These are phyloP conservation scores for Funneliformis mosseae DNA, from an alignment of 192 early-diverging fungal genomes.

Conservation along the genomic window DNA sequence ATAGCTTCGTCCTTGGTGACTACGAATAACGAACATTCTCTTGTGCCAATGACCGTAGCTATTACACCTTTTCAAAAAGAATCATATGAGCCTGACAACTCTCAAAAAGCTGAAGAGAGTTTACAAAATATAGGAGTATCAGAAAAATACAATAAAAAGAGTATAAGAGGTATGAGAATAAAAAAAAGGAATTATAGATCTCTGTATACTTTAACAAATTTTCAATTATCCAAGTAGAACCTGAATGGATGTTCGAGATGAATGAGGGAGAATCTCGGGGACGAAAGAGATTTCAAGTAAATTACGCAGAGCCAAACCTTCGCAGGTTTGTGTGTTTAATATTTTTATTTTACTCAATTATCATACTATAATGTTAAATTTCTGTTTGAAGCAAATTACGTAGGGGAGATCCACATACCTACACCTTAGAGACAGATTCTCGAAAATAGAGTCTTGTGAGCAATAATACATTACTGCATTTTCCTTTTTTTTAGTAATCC, in stretches of 20 bases:
- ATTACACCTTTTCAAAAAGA: neutral
- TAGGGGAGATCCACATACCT: neutral
- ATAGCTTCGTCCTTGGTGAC: no score
- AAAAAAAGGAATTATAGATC: no score
- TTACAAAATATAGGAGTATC: neutral
- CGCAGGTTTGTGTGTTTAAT: neutral
- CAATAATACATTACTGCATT: no score
- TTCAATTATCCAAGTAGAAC: neutral
- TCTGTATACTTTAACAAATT: no score
- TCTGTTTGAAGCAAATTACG: neutral
- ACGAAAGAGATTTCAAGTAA: neutral
- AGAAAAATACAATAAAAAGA: neutral
- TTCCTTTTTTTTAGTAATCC: no score
- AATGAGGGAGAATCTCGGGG: neutral
- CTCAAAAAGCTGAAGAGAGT: neutral
- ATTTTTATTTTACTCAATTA: neutral
- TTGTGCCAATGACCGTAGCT: no score
- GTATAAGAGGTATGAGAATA: neutral
- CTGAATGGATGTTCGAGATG: neutral
- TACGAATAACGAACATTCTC: no score
- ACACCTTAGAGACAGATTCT: neutral
- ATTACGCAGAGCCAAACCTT: conserved; percentile 6
- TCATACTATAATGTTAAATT: neutral
- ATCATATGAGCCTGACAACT: neutral
- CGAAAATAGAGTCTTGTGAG: neutral